Base-by-base conservation (phyloP, 768 basidiomycete species). In the Mycena kentingensis region DNA sequence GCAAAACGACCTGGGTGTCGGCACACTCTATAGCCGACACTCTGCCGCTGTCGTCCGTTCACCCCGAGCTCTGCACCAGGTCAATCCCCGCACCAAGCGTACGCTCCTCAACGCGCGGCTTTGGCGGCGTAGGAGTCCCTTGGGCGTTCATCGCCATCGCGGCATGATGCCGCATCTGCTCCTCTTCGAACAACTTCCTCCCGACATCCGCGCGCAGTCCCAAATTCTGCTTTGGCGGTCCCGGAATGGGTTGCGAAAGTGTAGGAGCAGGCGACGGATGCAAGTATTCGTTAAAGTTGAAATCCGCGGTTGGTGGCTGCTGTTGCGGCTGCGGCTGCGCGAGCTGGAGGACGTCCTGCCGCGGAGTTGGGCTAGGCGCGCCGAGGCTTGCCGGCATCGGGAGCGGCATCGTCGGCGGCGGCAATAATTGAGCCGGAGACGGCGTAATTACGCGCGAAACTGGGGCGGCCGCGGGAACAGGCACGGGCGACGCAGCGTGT, bases 281-380 rank as follows among this genome's bases (percentile, higher is more conserved):
- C 63, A 88, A 81, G 64, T 82, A 90, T 51, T 89, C 87, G 57
- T 78, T 79, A 52, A 87, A 73, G 65, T 87, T 85, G 69, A 89
- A 87, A 15, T 79, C 68, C 60, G 12, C 15, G 13, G 4, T 26
- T 55, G 16, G 44, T 28, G 5, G 36, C 42, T 18, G 37, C 24
- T 26, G 32, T 31, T 36, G 32, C 18, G 46, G 35, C 42, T 46
- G 55, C 21, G 8, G 29, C n/a, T 45, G 46, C 15, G 28, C 29
- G 21, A 26, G 67, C 64, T 13, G 65, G 68, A 10, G 48, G 43
- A 10, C 61, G 66, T n/a, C 38, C 24, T 43, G 60, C 43, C 8
- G 35, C 37, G 28, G 21, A 27, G 21, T 32, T 46, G 4, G 65
- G 19, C 48, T 49, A 31, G 46, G 34, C 27, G 26, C 42, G 12